Percentiles rank a stretch among this genome's conserved stretches.
Conservation (phyloP, 2,329 filamentous ascomycete species). For the Colletotrichum sidae region DNA sequence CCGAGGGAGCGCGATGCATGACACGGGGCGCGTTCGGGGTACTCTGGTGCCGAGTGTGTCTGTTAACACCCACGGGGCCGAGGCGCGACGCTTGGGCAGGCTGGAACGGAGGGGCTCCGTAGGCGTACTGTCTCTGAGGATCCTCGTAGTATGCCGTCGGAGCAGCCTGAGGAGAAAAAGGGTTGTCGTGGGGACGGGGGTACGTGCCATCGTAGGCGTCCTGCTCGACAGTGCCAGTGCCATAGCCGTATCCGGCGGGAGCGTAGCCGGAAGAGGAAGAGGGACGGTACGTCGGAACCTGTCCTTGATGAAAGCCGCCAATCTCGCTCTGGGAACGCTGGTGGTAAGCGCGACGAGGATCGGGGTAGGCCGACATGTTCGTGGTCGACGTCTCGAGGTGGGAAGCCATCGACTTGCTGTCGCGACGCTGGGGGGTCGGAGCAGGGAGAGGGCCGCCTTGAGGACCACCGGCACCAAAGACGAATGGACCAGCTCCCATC, state of each 20-base stretch:
- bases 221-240: conserved; percentile 28
- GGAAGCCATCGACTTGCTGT: conserved; percentile 37
- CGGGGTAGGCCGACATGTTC: conserved; percentile 34
- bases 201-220: conserved; percentile 38
- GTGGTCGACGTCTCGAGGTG: conserved; percentile 39
- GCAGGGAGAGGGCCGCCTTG: conserved; percentile 40
- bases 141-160: conserved; percentile 42
- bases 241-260: conserved; percentile 30
- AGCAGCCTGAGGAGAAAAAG: conserved; percentile 16
- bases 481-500: conserved; percentile 36
- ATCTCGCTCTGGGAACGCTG: conserved; percentile 47
- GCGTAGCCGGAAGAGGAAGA: conserved; percentile 36
- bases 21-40: conserved; percentile 40
- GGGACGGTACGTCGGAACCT: conserved; percentile 38
- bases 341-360: conserved; percentile 41
- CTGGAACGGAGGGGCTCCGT: conserved; percentile 32
- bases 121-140: conserved; percentile 37
- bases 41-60: conserved; percentile 47
- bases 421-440: conserved; percentile 40
- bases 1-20: conserved; percentile 34
- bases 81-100: conserved; percentile 17
- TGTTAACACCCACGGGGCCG: conserved; percentile 25
- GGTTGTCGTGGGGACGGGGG: conserved; percentile 35
- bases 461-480: conserved; percentile 34
- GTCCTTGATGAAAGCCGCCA: conserved; percentile 36